phyloP scores from a whole-genome alignment of 78 protist species.

The Dictyostelium brefeldianum region DNA sequence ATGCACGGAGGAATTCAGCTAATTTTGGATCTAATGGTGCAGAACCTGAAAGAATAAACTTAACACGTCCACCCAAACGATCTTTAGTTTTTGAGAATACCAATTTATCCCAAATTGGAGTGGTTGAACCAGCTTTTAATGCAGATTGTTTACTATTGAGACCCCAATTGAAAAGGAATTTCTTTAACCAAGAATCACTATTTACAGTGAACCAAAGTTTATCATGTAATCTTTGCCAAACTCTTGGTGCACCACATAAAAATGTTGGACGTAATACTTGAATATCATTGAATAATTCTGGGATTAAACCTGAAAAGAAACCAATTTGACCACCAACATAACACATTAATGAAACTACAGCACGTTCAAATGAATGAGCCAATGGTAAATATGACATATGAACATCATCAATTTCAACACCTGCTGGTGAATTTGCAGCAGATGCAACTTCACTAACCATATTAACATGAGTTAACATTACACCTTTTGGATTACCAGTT shows the following conservation, averaged over 20 bases:
- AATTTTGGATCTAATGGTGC: constrained; percentile 94
- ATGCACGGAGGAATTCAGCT: constrained; percentile 83
- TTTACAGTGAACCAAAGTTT: constrained; percentile 72
- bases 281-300: constrained; percentile 89
- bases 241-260: constrained; percentile 96
- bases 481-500: constrained; percentile 96
- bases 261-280: constrained; percentile 92
- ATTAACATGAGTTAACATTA: constrained; percentile 58
- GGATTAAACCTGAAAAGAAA: constrained; percentile 87
- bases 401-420: constrained; percentile 60
- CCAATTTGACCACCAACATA: constrained; percentile 80
- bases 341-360: constrained; percentile 66
- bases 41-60: constrained; percentile 90
- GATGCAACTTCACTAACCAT: constrained; percentile 70
- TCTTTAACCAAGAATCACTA: constrained; percentile 42
- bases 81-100: constrained; percentile 83
- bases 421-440: constrained; percentile 67
- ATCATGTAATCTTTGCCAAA: constrained; percentile 93
- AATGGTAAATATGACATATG: constrained; percentile 96
- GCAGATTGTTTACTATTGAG: constrained; percentile 84
- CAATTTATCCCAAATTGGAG: constrained; percentile 88
- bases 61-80: constrained; percentile 94
- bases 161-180: constrained; percentile 82
- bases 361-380: constrained; percentile 96
- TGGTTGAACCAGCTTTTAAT: constrained; percentile 17